Percentiles rank a stretch among this genome's conserved stretches.
These are phyloP conservation scores for Microdochium bolleyi DNA, from an alignment of 2,329 filamentous ascomycete genomes.

Conservation along the genomic window DNA sequence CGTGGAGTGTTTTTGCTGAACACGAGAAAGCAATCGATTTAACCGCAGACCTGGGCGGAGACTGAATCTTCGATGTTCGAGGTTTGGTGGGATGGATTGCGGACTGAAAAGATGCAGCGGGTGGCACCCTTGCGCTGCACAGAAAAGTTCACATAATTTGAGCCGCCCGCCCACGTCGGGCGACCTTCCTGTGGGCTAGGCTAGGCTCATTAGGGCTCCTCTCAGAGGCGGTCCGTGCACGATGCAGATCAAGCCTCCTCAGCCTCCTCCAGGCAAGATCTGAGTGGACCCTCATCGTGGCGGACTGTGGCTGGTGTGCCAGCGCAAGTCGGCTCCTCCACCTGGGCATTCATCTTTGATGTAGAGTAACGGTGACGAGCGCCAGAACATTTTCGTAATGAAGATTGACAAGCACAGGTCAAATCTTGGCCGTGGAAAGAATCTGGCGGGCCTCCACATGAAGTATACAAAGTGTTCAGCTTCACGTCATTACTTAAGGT, in stretches of 20 bases:
- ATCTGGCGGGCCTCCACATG: no score
- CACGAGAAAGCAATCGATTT: conserved; percentile 99
- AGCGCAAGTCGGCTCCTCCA: not conserved
- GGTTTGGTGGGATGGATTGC: conserved; percentile 14
- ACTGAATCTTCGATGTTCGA: conserved; percentile 96
- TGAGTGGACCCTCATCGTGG: not conserved
- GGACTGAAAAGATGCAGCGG: conserved; percentile 15
- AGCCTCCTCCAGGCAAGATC: not conserved
- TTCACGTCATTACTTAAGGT: no score
- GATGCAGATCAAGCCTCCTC: not conserved
- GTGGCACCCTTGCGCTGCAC: not conserved
- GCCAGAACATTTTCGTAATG: no score
- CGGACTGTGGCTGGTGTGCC: not conserved
- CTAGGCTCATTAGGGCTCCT: not conserved
- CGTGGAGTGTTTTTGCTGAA: conserved; percentile 41
- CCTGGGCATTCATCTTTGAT: no score
- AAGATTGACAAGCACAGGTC: no score
- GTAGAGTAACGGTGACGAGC: no score
- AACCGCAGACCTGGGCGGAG: conserved; percentile 95
- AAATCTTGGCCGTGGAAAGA: no score
- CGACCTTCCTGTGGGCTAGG: not conserved
- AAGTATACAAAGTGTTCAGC: no score
- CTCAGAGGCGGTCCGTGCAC: conserved; percentile 5
- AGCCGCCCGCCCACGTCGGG: not conserved
- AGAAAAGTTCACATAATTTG: conserved; percentile 4